Evolutionary conservation across 108 stramenopile genomes (phyloP), one percentile per base, ranked within the genome.

Genomic region (Skeletonema tropicum): DNA sequence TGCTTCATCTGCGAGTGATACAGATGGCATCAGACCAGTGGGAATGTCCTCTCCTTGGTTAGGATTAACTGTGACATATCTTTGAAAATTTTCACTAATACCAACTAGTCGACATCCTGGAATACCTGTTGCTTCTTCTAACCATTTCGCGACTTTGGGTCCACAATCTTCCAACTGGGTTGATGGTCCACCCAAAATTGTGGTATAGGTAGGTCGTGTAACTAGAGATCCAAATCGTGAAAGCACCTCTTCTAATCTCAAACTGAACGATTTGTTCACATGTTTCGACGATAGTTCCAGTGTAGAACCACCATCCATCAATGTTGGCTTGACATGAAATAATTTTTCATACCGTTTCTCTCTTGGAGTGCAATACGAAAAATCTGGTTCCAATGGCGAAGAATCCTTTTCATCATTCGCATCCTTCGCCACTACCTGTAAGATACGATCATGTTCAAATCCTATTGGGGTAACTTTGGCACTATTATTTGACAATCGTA

Each of bases 1-100:
- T 25, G 84, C 84, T 61, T 85, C 84, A 42, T 85, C 84, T 31
- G 76, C 76, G 11, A 85, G 62, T 15, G 84, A 72, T 49, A 74
- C 65, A 15, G 69, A 59, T 23, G 52, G 52, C 19, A 29, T 29
- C 2, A 29, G 26, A 29, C 26, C 26, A 29, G 26, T 68, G 0
- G 73, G 73, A 30, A 74, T 11, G 15, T 33, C 66, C 33, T 80
- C 84, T 5, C 71, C 76, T 52, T 85, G 84, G 23, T 77, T 46
- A 2, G 79, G 71, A 64, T 85, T 85, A 0, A 85, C 66, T 46
- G 45, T 25, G 10, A 70, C 67, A 12, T 17, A 39, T 19, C 84
- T 75, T 19, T 57, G 5, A 46, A 70, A 85, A 19, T 64, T 13
- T 26, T 64, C 17, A 11, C 71, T 64, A 68, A 81, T 77, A 5